These are phyloP conservation scores for Myriosclerotinia duriaeana DNA, from an alignment of 2,329 filamentous ascomycete genomes.

Conservation along the genomic window DNA sequence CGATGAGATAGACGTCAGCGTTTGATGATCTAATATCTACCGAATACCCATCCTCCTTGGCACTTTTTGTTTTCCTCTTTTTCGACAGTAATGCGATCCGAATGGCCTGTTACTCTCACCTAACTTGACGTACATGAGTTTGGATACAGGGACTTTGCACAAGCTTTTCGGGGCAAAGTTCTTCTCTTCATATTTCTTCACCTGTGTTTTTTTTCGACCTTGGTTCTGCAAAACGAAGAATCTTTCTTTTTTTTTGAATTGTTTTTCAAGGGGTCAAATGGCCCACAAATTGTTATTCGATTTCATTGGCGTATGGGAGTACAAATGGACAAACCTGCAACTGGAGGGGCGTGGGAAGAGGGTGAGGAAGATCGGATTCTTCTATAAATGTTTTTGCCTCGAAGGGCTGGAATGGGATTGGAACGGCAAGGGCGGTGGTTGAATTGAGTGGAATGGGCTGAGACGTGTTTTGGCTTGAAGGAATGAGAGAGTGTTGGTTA, in stretches of 20 bases:
- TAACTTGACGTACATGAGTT: not conserved
- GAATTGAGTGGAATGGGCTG: not conserved
- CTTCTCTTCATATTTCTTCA: not conserved
- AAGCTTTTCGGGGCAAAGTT: not conserved
- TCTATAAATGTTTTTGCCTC: slow-evolving; percentile 1
- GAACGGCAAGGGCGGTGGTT: too few species aligned
- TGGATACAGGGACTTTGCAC: slow-evolving; percentile 3
- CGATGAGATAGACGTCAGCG: not conserved
- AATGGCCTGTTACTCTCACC: not conserved
- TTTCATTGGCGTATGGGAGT: slow-evolving; percentile 18
- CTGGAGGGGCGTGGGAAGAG: not conserved
- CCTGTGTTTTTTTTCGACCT: not conserved
- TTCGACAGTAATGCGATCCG: not conserved
- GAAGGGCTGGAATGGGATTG: not conserved
- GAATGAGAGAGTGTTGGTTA: not conserved
- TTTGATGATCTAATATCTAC: not conserved
- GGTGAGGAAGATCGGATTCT: not conserved
- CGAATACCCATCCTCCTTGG: not conserved
- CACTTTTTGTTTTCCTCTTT: not conserved
- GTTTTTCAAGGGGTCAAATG: not conserved
- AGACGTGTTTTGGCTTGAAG: not conserved
- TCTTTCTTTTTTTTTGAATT: slow-evolving; percentile 11
- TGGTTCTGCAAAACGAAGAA: not conserved
- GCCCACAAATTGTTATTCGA: slow-evolving; percentile 16
- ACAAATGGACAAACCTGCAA: slow-evolving; percentile 6